A percentile compares a stretch with the other conserved stretches of the same genome.
Evolutionary conservation across 441 rosid genomes (phyloP).

Genomic region (Syzygium syzygioides): DNA sequence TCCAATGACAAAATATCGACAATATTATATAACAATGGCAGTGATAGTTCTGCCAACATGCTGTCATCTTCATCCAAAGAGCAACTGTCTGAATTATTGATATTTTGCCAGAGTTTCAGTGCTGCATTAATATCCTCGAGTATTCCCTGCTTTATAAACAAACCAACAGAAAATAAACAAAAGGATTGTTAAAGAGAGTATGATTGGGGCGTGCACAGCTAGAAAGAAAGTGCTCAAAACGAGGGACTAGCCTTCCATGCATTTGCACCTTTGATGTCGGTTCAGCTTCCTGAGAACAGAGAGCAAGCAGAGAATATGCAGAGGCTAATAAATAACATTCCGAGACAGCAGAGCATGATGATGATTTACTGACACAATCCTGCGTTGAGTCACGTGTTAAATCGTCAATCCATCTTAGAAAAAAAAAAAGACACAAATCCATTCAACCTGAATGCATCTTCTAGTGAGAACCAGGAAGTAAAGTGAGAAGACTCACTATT

Average conservation of each 20-base stretch:
- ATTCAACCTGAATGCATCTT: neutral
- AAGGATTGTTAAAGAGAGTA: conserved; percentile 7
- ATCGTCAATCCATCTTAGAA: conserved; percentile 14
- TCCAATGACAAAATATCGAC: conserved; percentile 67
- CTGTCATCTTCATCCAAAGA: conserved; percentile 20
- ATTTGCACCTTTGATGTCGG: conserved; percentile 75
- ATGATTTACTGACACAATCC: conserved; percentile 25
- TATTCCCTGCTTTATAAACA: conserved; percentile 36
- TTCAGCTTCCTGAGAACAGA: conserved; percentile 65
- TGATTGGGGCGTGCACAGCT: neutral
- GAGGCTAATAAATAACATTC: conserved; percentile 49
- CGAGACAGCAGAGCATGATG: conserved; percentile 16
- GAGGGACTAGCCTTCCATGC: conserved; percentile 25
- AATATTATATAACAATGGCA: conserved; percentile 51
- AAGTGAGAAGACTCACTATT: conserved; percentile 33
- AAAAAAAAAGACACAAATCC: neutral
- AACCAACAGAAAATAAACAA: neutral
- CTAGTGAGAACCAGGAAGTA: conserved; percentile 1
- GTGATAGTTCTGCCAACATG: conserved; percentile 30
- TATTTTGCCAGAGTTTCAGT: conserved; percentile 46
- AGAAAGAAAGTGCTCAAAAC: conserved; percentile 15
- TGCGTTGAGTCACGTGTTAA: conserved; percentile 18
- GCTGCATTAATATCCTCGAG: conserved; percentile 59
- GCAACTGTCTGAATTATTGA: conserved; percentile 28
- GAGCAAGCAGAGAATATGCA: conserved; percentile 71